Percentiles rank a stretch among this genome's conserved stretches.
phyloP scores from a whole-genome alignment of 148 eudicot genomes.

The Vaccinium myrtillus region DNA sequence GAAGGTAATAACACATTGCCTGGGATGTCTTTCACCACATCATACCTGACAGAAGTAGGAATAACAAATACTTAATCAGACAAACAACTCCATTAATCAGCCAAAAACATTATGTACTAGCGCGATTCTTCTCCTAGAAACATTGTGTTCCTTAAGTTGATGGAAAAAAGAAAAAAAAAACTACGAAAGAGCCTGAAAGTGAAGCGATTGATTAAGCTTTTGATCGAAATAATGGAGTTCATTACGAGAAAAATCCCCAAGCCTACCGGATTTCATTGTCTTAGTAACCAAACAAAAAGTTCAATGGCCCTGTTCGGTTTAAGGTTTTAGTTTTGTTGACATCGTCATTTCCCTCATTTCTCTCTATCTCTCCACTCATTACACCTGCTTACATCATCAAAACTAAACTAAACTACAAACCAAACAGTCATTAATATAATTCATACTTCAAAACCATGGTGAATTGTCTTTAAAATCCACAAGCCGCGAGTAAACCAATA shows the following conservation, averaged over 20 bases:
- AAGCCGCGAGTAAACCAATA: not conserved
- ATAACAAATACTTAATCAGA: not conserved
- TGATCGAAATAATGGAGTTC: not conserved
- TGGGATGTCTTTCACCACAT: constrained; percentile 50
- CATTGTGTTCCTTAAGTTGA: not conserved
- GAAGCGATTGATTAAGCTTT: no score
- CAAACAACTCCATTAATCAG: not conserved
- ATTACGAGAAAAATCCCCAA: not conserved
- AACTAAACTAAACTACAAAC: no score
- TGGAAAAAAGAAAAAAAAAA: not conserved
- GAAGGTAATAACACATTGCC: constrained; percentile 51
- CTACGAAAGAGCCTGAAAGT: not conserved
- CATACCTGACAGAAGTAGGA: constrained; percentile 48
- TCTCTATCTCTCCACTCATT: no score
- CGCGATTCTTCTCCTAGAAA: not conserved
- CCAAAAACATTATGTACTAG: not conserved
- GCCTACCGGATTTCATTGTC: no score
- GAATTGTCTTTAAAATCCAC: not conserved
- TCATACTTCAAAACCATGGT: not conserved
- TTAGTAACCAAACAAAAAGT: not conserved
- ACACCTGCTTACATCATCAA: no score
- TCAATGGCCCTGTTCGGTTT: no score
- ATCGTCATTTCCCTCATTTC: no score
- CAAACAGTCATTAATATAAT: no score
- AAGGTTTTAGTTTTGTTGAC: no score